These are phyloP conservation scores for Vitis labrusca DNA, from an alignment of 164 flowering plant genomes.

Conservation along the genomic window DNA sequence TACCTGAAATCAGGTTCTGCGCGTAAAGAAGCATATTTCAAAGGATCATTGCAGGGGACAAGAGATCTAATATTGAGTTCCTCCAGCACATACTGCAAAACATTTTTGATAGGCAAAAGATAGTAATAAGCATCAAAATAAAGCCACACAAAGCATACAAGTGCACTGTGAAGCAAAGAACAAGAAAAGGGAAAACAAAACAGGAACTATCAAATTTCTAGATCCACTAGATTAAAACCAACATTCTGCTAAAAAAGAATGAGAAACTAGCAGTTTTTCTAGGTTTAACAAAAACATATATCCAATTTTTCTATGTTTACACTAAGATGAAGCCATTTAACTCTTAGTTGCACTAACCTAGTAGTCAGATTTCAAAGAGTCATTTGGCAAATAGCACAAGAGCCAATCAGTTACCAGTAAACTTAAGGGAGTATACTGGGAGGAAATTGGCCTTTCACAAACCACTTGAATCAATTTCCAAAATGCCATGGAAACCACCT, in stretches of 20 bases:
- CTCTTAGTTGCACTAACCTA: too few species aligned
- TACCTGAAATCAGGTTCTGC: slow-evolving; percentile 99
- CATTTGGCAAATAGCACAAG: not conserved
- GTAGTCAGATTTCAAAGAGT: not conserved
- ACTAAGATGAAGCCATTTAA: too few species aligned
- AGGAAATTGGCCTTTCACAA: not conserved
- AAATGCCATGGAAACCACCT: not conserved
- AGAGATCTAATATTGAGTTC: slow-evolving; percentile 81
- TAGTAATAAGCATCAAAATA: too few species aligned
- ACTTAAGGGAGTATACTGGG: not conserved
- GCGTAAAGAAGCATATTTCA: slow-evolving; percentile 80
- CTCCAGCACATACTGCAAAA: slow-evolving; percentile 75
- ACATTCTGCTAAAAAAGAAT: too few species aligned
- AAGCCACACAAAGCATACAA: too few species aligned
- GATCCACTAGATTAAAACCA: too few species aligned
- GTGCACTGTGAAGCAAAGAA: too few species aligned
- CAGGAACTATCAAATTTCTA: too few species aligned
- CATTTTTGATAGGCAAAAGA: not conserved
- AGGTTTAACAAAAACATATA: too few species aligned
- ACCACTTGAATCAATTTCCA: not conserved
- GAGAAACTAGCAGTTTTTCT: too few species aligned
- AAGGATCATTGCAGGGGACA: slow-evolving; percentile 73
- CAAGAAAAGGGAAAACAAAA: too few species aligned
- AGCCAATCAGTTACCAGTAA: not conserved
- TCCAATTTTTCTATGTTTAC: too few species aligned